Percentiles rank a stretch among this genome's conserved stretches.
Conservation (phyloP, 495 filamentous ascomycete species). For the Letharia lupina region DNA sequence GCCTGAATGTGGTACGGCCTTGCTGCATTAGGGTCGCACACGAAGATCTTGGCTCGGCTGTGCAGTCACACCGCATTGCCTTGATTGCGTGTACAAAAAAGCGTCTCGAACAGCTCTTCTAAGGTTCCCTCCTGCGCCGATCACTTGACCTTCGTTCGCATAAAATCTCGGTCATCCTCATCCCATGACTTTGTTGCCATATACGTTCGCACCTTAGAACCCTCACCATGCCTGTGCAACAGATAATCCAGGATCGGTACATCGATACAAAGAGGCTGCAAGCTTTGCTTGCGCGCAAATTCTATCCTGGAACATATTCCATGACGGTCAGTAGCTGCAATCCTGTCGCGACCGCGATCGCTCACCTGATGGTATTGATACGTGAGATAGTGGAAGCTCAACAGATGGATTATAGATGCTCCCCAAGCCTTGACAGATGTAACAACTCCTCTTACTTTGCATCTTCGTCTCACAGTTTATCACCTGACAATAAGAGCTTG, state of each 20-base stretch:
- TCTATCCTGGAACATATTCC: constrained; percentile 6
- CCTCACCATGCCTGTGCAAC: constrained; percentile 6
- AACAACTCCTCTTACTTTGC: background rate
- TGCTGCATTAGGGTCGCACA: background rate
- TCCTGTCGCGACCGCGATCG: background rate
- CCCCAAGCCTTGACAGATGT: constrained; percentile 11
- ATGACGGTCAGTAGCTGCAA: background rate
- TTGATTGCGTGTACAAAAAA: background rate
- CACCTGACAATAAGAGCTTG: constrained; percentile 3
- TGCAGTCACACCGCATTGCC: background rate
- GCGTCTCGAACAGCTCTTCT: background rate
- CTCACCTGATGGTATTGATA: background rate
- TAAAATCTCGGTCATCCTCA: background rate
- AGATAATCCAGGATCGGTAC: constrained; percentile 17
- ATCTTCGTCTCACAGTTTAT: background rate
- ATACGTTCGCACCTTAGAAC: background rate
- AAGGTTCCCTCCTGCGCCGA: too few relatives aligned
- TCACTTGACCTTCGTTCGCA: background rate
- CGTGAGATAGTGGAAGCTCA: constrained; percentile 5
- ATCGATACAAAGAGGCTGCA: constrained; percentile 9
- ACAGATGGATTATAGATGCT: constrained; percentile 16
- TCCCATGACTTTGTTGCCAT: background rate
- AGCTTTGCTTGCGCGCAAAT: constrained; percentile 8
- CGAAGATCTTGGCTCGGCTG: background rate
- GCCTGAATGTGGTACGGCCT: background rate